Evolutionary conservation across 495 filamentous ascomycete genomes (phyloP).

Genomic region (Neurospora sp.): DNA sequence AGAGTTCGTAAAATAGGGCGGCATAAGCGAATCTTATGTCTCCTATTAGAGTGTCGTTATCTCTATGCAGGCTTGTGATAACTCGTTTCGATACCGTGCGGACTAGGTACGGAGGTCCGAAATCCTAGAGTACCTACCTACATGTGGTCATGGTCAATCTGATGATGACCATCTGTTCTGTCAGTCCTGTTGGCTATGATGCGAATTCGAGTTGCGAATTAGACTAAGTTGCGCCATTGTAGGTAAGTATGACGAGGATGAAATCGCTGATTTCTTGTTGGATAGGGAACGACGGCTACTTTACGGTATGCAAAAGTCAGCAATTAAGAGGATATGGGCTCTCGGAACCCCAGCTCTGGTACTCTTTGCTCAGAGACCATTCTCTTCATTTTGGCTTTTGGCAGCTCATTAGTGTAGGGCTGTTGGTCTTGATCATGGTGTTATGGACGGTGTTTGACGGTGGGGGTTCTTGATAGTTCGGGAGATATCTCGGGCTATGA

Average conservation of each 20-base stretch:
- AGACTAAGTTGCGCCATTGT: neutral
- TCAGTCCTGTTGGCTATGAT: neutral
- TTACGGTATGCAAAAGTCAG: neutral
- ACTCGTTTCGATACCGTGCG: neutral
- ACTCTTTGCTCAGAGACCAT: neutral
- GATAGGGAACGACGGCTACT: neutral
- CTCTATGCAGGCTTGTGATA: neutral
- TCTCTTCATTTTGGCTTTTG: neutral
- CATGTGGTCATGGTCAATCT: neutral
- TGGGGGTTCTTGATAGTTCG: too few species aligned
- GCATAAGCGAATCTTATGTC: neutral
- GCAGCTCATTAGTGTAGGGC: neutral
- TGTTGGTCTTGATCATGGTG: neutral
- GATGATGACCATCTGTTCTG: too few species aligned
- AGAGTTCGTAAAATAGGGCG: too few species aligned
- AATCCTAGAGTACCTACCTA: neutral
- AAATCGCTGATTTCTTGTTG: neutral
- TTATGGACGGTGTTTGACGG: neutral
- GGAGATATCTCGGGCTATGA: too few species aligned
- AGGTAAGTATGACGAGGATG: neutral
- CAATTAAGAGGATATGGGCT: neutral
- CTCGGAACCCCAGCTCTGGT: neutral
- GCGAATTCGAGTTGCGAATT: neutral
- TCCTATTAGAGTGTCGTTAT: neutral
- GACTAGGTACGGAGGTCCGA: neutral